Evolutionary conservation across 2,329 filamentous ascomycete species (phyloP).

Genomic region (Acrocalymma vagum): DNA sequence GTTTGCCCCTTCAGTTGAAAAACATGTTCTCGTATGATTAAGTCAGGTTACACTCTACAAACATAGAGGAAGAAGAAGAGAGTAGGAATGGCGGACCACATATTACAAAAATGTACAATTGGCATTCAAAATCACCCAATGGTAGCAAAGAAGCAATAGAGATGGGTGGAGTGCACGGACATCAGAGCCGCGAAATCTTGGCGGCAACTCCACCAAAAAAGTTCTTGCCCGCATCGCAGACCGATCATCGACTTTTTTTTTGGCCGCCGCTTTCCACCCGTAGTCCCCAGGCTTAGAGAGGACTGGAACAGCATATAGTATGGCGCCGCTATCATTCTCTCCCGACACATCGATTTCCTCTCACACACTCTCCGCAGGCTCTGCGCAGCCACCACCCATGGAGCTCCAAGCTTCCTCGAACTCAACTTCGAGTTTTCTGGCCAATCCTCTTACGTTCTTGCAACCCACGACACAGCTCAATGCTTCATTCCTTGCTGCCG

Average conservation of each 20-base stretch:
- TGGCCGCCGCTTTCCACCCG: background rate
- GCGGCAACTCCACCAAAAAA: conserved; percentile 12
- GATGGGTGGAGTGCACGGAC: conserved; percentile 1
- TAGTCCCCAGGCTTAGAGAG: no score
- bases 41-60: no score
- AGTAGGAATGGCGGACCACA: no score
- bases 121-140: background rate
- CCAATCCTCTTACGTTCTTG: conserved; percentile 77
- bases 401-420: conserved; percentile 46
- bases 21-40: no score
- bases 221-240: conserved; percentile 8
- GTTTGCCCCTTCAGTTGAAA: no score
- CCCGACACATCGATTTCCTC: conserved; percentile 50
- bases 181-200: conserved; percentile 8
- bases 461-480: conserved; percentile 74
- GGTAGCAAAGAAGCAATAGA: background rate
- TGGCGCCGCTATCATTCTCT: conserved; percentile 44
- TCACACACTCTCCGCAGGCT: conserved; percentile 49
- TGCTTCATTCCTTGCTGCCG: conserved; percentile 73
- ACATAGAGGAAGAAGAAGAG: no score
- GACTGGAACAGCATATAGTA: conserved; percentile 28
- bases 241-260: background rate
- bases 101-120: no score
- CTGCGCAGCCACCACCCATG: conserved; percentile 44
- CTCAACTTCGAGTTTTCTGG: conserved; percentile 67